These are phyloP conservation scores for Erodium moschatum DNA, from an alignment of 441 rosid species.

Conservation along the genomic window DNA sequence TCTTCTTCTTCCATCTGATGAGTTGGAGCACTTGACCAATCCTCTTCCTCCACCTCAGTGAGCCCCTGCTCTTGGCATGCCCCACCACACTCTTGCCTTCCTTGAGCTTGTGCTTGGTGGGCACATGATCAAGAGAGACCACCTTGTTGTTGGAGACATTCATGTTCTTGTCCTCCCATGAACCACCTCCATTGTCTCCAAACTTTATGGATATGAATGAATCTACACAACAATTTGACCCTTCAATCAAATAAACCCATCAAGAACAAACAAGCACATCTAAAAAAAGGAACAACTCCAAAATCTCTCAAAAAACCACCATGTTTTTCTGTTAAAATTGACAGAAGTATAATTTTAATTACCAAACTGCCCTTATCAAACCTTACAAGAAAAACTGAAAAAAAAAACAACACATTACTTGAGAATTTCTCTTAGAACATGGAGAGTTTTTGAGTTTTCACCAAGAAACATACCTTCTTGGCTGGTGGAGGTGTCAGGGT, in stretches of 20 bases:
- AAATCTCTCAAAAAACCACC: no score
- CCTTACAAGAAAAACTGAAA: no score
- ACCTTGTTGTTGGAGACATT: constrained; percentile 37
- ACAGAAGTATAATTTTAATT: no score
- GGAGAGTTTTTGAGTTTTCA: no score
- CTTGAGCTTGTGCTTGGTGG: constrained; percentile 15
- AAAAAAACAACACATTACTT: no score
- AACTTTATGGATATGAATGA: constrained; percentile 88
- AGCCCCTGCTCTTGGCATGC: constrained; percentile 39
- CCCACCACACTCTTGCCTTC: constrained; percentile 52
- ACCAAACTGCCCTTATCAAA: no score
- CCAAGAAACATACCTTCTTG: not conserved
- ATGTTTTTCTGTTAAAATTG: no score
- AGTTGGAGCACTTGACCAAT: constrained; percentile 77
- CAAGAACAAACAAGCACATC: not conserved
- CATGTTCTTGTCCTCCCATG: constrained; percentile 62
- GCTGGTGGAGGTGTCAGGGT: not conserved
- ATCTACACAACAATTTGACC: constrained; percentile 30
- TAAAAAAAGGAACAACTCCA: no score
- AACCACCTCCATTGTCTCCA: constrained; percentile 67
- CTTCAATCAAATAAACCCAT: not conserved
- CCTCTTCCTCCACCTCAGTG: constrained; percentile 79
- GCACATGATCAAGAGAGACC: no score
- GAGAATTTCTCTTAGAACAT: no score
- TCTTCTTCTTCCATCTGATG: constrained; percentile 60